Percentiles rank a stretch among this genome's conserved stretches.
These are phyloP conservation scores for Annulohypoxylon nitens DNA, from an alignment of 495 filamentous ascomycete species.

Conservation along the genomic window DNA sequence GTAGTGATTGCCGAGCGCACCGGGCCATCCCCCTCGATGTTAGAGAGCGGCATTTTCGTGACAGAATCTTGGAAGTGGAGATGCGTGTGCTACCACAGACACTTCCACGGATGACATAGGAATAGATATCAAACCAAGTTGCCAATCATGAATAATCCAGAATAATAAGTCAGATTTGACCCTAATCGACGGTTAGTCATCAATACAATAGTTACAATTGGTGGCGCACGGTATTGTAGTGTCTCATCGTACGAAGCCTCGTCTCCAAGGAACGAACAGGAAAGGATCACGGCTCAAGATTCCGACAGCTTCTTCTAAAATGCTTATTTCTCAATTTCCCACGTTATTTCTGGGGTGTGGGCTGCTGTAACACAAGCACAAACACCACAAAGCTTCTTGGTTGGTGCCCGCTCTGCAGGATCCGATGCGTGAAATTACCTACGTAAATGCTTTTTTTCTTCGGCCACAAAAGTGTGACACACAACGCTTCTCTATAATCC, in stretches of 20 bases:
- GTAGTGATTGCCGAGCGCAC: conserved; percentile 4
- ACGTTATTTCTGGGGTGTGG: neutral
- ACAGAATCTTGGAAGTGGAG: neutral
- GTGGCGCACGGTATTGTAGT: neutral
- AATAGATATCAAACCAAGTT: neutral
- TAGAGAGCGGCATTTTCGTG: conserved; percentile 6
- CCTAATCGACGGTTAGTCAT: neutral
- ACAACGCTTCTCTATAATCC: neutral
- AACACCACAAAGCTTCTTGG: neutral
- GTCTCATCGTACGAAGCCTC: neutral
- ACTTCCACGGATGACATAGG: neutral
- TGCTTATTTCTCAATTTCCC: neutral
- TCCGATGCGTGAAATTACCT: neutral
- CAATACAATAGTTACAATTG: neutral
- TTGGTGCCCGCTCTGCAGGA: neutral
- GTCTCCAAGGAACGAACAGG: neutral
- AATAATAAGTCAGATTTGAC: neutral
- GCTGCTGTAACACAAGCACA: neutral
- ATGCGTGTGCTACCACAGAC: neutral
- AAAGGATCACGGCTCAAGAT: neutral
- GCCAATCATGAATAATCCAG: neutral
- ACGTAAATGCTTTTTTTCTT: neutral
- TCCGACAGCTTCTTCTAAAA: too few species aligned
- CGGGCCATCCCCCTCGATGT: neutral
- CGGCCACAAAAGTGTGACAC: too few species aligned